phyloP scores from a whole-genome alignment of 2,329 filamentous ascomycete species.

The Pezicula radicicola region DNA sequence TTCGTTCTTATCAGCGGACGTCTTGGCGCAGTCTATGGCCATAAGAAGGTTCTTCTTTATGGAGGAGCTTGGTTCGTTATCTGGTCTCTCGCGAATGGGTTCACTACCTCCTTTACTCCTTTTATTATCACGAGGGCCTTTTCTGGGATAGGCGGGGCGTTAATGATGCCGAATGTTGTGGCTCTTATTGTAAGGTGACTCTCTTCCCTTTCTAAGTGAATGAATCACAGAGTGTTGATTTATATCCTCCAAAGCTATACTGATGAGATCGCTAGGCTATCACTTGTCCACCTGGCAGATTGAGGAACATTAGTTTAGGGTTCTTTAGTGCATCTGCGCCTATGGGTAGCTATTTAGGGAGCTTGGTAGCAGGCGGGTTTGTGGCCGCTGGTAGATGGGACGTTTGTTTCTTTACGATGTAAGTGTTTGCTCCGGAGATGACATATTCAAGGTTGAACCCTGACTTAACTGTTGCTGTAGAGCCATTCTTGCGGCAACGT shows the following conservation, averaged over 20 bases:
- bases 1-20: constrained; percentile 48
- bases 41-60: constrained; percentile 40
- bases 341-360: constrained; percentile 38
- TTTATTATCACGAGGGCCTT: constrained; percentile 43
- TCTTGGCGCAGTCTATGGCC: constrained; percentile 47
- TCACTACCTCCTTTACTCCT: constrained; percentile 37
- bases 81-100: constrained; percentile 41
- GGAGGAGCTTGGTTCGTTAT: constrained; percentile 39
- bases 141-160: constrained; percentile 44
- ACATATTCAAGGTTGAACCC: not conserved
- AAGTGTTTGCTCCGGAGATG: not conserved
- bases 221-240: too few species aligned
- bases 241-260: too few species aligned
- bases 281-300: constrained; percentile 42
- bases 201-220: too few species aligned
- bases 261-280: constrained; percentile 17
- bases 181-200: constrained; percentile 35
- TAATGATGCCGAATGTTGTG: constrained; percentile 48
- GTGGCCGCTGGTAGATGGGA: constrained; percentile 32
- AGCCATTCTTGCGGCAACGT: not conserved
- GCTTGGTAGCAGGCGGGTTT: constrained; percentile 35
- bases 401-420: constrained; percentile 26
- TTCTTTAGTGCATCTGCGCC: constrained; percentile 44
- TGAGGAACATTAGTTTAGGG: constrained; percentile 39
- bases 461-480: not conserved